These are phyloP conservation scores for Handroanthus guayacan DNA, from an alignment of 257 asterid species.

Conservation along the genomic window DNA sequence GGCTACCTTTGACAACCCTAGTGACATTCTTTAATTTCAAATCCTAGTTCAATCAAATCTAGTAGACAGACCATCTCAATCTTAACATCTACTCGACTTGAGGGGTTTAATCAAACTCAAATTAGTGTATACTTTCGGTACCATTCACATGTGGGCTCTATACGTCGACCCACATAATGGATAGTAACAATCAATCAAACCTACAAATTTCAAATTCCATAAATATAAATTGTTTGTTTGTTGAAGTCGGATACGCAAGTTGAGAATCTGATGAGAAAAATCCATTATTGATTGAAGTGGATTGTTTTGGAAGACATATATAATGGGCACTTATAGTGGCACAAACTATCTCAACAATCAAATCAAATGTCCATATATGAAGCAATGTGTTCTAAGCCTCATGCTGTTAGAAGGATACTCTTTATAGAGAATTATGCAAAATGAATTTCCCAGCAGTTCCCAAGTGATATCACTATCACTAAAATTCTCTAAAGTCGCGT, in stretches of 20 bases:
- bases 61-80: too few species aligned
- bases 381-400: conserved; percentile 29
- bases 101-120: too few species aligned
- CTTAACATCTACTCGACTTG: too few species aligned
- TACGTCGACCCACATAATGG: conserved; percentile 24
- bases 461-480: conserved; percentile 27
- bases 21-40: too few species aligned
- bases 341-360: conserved; percentile 27
- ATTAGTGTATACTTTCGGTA: too few species aligned
- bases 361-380: conserved; percentile 20
- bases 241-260: not conserved
- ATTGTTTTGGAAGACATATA: conserved; percentile 5
- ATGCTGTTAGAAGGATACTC: not conserved
- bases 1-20: too few species aligned
- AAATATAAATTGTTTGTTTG: not conserved
- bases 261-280: not conserved
- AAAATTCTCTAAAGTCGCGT: conserved; percentile 12
- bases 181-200: conserved; percentile 15
- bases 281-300: not conserved
- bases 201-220: not conserved
- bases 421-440: conserved; percentile 1
- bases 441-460: not conserved
- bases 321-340: conserved; percentile 8
- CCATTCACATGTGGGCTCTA: not conserved
- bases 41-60: too few species aligned